A percentile compares a stretch with the other conserved stretches of the same genome.
Evolutionary conservation across 129 eudicot genomes (phyloP).

Genomic region (Centrapalus pauciflorus): DNA sequence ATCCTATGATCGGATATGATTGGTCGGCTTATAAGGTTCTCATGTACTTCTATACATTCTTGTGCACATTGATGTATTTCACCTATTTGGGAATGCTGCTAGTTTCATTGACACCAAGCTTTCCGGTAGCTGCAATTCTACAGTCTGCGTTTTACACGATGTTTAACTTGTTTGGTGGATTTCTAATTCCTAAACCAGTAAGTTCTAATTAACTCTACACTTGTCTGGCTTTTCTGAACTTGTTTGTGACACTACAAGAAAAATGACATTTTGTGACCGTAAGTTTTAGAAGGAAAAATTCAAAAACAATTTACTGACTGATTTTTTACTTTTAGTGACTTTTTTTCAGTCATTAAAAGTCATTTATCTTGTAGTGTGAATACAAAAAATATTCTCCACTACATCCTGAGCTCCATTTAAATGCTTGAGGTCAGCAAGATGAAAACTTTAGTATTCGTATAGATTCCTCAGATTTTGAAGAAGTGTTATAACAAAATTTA

Average conservation of each 20-base stretch:
- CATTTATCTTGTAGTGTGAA: too few relatives aligned
- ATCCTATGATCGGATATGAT: constrained; percentile 26
- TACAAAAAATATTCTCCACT: not conserved
- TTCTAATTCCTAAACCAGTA: constrained; percentile 47
- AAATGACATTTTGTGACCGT: too few relatives aligned
- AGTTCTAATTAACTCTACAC: not conserved
- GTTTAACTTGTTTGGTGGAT: constrained; percentile 47
- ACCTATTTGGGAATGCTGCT: constrained; percentile 28
- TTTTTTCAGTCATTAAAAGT: too few relatives aligned
- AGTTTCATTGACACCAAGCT: constrained; percentile 37
- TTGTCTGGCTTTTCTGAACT: not conserved
- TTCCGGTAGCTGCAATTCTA: constrained; percentile 43
- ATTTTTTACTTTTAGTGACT: too few relatives aligned
- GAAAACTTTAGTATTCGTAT: too few relatives aligned
- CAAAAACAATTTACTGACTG: too few relatives aligned
- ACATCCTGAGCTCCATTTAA: too few relatives aligned
- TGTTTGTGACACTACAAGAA: too few relatives aligned
- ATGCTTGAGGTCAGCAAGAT: too few relatives aligned
- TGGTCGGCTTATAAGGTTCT: constrained; percentile 28
- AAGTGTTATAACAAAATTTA: too few relatives aligned
- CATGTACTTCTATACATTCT: constrained; percentile 32
- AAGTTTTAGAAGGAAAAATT: too few relatives aligned
- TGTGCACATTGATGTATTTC: constrained; percentile 26
- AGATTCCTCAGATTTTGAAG: too few relatives aligned
- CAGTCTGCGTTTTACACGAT: constrained; percentile 38